Evolutionary conservation across 768 basidiomycete genomes (phyloP).

Genomic region (Lyophyllum atratum): DNA sequence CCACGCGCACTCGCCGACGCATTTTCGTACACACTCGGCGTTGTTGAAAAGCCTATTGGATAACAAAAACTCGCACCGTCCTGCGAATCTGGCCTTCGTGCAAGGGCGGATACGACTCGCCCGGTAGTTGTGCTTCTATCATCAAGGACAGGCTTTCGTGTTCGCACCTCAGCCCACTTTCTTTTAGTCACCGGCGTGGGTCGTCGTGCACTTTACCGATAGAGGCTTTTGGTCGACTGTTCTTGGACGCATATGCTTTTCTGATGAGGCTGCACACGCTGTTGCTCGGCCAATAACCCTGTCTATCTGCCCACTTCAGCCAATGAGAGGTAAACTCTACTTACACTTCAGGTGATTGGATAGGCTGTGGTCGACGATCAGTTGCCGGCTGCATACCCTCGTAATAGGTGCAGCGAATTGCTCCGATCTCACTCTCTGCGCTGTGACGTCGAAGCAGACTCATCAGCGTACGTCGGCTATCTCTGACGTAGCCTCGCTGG

Average conservation of each 20-base stretch:
- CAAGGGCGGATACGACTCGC: neutral
- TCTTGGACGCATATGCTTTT: conserved; percentile 1
- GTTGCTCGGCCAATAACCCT: neutral
- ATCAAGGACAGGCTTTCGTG: neutral
- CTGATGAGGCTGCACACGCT: conserved; percentile 6
- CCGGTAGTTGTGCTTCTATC: conserved; percentile 1
- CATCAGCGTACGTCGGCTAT: neutral
- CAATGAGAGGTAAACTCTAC: conserved; percentile 2
- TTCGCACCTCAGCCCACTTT: neutral
- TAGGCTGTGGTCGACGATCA: neutral
- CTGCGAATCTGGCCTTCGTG: neutral
- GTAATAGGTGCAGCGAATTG: neutral
- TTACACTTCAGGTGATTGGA: neutral
- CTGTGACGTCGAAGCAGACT: neutral
- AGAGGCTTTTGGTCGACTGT: neutral
- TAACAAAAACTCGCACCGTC: neutral
- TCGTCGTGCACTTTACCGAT: neutral
- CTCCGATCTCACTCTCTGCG: neutral
- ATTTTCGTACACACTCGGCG: neutral
- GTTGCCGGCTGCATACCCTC: neutral
- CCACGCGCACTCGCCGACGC: neutral
- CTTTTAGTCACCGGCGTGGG: neutral
- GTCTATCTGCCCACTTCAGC: neutral
- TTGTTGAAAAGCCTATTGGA: conserved; percentile 1
- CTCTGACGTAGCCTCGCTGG: neutral